These are phyloP conservation scores for Tolypocladium pustulatum DNA, from an alignment of 2,329 filamentous ascomycete genomes.

Conservation along the genomic window DNA sequence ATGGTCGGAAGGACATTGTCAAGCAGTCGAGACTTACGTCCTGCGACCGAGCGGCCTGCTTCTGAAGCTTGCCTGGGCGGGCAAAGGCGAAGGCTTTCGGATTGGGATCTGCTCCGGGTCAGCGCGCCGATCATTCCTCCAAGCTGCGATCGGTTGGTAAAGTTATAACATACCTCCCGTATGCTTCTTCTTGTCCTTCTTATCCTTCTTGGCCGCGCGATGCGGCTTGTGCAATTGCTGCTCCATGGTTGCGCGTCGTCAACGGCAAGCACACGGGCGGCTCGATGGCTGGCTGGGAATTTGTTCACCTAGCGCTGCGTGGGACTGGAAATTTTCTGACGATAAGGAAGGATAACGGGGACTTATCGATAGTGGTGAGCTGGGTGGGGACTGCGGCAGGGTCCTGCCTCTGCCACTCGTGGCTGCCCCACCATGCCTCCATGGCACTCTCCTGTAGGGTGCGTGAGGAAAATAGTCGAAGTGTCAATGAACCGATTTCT, in stretches of 20 bases:
- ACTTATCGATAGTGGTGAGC: constrained; percentile 1
- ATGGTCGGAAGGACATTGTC: background rate
- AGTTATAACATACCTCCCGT: constrained; percentile 39
- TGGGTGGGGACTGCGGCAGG: background rate
- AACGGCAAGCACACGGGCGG: background rate
- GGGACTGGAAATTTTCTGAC: background rate
- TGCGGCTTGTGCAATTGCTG: constrained; percentile 79
- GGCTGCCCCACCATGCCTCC: background rate
- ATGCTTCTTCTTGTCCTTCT: constrained; percentile 80
- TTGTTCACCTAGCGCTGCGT: background rate
- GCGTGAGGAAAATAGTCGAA: background rate
- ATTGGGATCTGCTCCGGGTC: constrained; percentile 50
- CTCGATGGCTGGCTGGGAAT: background rate
- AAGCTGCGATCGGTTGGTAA: background rate
- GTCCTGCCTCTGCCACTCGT: background rate
- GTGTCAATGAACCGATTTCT: background rate
- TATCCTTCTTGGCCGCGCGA: constrained; percentile 62
- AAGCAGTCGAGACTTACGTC: constrained; percentile 41
- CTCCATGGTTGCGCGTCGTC: constrained; percentile 45
- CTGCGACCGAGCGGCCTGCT: constrained; percentile 61
- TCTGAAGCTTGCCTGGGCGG: constrained; percentile 69
- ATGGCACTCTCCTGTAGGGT: background rate
- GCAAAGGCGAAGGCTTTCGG: constrained; percentile 85
- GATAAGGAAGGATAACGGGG: background rate
- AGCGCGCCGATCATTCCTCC: constrained; percentile 4